phyloP scores from a whole-genome alignment of 371 early-diverging fungal genomes.

The Mucor mucedo region DNA sequence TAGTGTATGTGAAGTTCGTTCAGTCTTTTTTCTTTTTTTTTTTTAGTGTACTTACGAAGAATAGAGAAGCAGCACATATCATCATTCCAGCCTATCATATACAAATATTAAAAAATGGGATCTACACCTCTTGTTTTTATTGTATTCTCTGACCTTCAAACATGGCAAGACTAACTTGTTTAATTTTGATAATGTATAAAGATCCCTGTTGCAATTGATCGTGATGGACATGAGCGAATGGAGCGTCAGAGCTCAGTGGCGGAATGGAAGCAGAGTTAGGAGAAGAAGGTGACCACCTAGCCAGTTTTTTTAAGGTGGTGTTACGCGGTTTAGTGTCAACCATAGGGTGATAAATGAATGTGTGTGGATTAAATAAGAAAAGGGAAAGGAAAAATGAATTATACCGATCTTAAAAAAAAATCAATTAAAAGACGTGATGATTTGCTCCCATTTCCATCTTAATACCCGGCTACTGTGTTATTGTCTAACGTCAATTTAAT shows the following conservation, averaged over 20 bases:
- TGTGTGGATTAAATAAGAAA: neutral
- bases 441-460: neutral
- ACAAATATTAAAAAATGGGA: neutral
- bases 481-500: slow-evolving; percentile 6
- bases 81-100: slow-evolving; percentile 47
- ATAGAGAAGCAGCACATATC: slow-evolving; percentile 57
- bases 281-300: slow-evolving; percentile 29
- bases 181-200: slow-evolving; percentile 47
- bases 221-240: slow-evolving; percentile 35
- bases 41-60: slow-evolving; percentile 33
- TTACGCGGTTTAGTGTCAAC: slow-evolving; percentile 24
- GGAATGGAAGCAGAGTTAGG: neutral
- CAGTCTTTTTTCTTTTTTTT: neutral
- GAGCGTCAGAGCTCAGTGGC: slow-evolving; percentile 23
- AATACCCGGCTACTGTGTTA: neutral
- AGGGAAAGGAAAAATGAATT: neutral
- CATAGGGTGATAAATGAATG: slow-evolving; percentile 8
- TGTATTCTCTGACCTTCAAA: slow-evolving; percentile 43
- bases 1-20: neutral
- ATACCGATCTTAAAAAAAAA: neutral
- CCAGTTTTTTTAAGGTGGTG: slow-evolving; percentile 29
- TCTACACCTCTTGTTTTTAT: neutral
- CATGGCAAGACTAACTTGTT: slow-evolving; percentile 44
- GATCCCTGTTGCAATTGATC: slow-evolving; percentile 49
- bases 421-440: neutral